A percentile compares a stretch with the other conserved stretches of the same genome.
Evolutionary conservation across 2,329 filamentous ascomycete genomes (phyloP).

Genomic region (Stylonectria norvegica): DNA sequence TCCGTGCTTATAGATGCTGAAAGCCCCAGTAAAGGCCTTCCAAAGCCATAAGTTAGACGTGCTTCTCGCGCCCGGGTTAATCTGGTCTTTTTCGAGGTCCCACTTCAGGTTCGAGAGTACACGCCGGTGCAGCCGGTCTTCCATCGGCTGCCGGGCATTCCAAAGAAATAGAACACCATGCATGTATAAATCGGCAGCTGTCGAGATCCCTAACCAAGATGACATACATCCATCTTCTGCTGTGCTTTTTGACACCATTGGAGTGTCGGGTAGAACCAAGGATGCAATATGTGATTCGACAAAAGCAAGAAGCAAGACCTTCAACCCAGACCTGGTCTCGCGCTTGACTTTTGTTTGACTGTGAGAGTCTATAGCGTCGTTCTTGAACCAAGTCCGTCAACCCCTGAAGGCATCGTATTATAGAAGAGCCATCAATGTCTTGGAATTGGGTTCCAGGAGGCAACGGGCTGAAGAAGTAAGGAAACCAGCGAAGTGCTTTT

Average conservation of each 20-base stretch:
- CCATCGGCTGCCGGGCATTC: conserved; percentile 18
- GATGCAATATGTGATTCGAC: conserved; percentile 16
- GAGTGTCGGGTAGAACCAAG: neutral
- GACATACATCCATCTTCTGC: neutral
- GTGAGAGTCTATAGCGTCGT: neutral
- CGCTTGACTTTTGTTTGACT: neutral
- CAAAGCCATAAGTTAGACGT: conserved; percentile 16
- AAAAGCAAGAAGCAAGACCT: conserved; percentile 15
- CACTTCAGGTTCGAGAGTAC: conserved; percentile 12
- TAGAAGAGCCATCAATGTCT: conserved; percentile 7
- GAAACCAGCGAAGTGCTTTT: conserved; percentile 15
- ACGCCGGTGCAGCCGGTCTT: conserved; percentile 8
- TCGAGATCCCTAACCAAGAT: conserved; percentile 15
- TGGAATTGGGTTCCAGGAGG: conserved; percentile 4
- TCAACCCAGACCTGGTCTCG: conserved; percentile 14
- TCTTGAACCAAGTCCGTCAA: conserved; percentile 8
- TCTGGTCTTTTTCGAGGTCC: conserved; percentile 5
- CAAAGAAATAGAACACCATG: conserved; percentile 12
- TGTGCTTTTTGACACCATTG: neutral
- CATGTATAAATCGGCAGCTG: conserved; percentile 12
- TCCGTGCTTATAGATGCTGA: conserved; percentile 12
- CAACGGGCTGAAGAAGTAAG: conserved; percentile 14
- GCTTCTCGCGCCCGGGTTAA: neutral
- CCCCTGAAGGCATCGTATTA: conserved; percentile 7
- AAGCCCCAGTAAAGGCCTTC: conserved; percentile 18